phyloP scores from a whole-genome alignment of 1,284 basidiomycete genomes.

The Boletus calvinii region DNA sequence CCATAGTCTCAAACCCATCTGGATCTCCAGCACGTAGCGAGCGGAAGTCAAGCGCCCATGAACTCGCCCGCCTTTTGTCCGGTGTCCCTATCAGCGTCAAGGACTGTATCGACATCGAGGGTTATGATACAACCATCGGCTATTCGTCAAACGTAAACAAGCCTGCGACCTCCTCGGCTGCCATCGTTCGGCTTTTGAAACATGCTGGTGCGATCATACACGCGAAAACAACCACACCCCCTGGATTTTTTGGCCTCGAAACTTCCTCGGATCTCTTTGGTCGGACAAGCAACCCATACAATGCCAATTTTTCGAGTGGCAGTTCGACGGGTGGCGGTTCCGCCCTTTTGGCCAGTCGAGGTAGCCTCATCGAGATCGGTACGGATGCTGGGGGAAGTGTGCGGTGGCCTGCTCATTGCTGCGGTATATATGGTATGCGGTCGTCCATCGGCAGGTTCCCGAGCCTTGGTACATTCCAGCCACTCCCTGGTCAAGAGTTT shows the following conservation, averaged over 20 bases:
- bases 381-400: slow-evolving; percentile 50
- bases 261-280: slow-evolving; percentile 57
- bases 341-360: slow-evolving; percentile 45
- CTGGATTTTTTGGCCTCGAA: slow-evolving; percentile 55
- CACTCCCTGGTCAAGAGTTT: slow-evolving; percentile 43
- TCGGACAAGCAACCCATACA: slow-evolving; percentile 46
- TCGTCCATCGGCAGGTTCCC: slow-evolving; percentile 43
- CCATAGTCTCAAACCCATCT: background rate
- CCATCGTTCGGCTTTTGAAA: slow-evolving; percentile 46
- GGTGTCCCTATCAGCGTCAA: slow-evolving; percentile 36
- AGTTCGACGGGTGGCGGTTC: slow-evolving; percentile 51
- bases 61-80: slow-evolving; percentile 19
- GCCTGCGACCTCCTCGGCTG: slow-evolving; percentile 37
- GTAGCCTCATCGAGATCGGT: slow-evolving; percentile 49
- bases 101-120: slow-evolving; percentile 40
- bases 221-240: slow-evolving; percentile 52
- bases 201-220: slow-evolving; percentile 50
- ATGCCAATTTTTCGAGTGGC: slow-evolving; percentile 40
- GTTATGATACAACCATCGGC: slow-evolving; percentile 51
- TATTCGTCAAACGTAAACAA: slow-evolving; percentile 43
- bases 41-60: background rate
- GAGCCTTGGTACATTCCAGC: slow-evolving; percentile 22
- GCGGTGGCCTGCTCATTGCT: slow-evolving; percentile 54
- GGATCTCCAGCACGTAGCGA: slow-evolving; percentile 1
- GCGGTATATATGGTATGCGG: slow-evolving; percentile 53